Evolutionary conservation across 2,329 filamentous ascomycete genomes (phyloP), one percentile per base, ranked within the genome.

Genomic region (Alternaria ventricosa): DNA sequence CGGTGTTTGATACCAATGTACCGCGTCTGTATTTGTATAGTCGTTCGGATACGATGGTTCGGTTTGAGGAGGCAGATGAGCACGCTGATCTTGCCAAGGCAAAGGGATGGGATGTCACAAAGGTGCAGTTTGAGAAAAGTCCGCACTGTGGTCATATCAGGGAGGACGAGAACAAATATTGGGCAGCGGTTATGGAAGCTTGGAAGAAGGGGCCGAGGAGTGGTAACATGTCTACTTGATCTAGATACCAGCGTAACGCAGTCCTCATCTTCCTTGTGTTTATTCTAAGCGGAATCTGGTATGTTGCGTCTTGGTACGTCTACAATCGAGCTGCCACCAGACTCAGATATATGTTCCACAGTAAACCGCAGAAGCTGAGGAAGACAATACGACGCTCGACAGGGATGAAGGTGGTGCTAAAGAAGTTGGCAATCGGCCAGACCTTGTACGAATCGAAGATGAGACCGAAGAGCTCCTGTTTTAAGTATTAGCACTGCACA

Each of bases 331-430:
- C 70, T 13, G 78, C 85, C 61, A 89, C 81, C 67, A 94, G 81
- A 69, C 90, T 93, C 78, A 94, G 83, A 77, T 92, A 94, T 41
- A 94, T 84, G 2, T 90, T 90, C 92, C 92, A 95, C 11, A 84
- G 84, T 43, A 94, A 83, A 8, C 92, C 92, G 36, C 90, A 91
- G 65, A 90, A 79, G 69, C 88, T 88, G n/a, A 89, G 90, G 64
- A 94, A 87, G 56, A 94, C 82, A 68, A 91, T 91, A 27, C 92
- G 85, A 27, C 84, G 84, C 77, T 93, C 87, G 12, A 93, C 87
- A 12, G 89, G 91, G 71, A 90, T 86, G 55, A 93, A 82, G 0
- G 88, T 87, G 71, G 91, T 94, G 82, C 91, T 91, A 70, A 92
- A 76, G 44, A 92, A 79, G 70, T 90, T 91, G 27, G 94, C 89